Percentiles rank a stretch among this genome's conserved stretches.
These are phyloP conservation scores for Crithidia sp. DNA, from an alignment of 208 protist species.

Conservation along the genomic window DNA sequence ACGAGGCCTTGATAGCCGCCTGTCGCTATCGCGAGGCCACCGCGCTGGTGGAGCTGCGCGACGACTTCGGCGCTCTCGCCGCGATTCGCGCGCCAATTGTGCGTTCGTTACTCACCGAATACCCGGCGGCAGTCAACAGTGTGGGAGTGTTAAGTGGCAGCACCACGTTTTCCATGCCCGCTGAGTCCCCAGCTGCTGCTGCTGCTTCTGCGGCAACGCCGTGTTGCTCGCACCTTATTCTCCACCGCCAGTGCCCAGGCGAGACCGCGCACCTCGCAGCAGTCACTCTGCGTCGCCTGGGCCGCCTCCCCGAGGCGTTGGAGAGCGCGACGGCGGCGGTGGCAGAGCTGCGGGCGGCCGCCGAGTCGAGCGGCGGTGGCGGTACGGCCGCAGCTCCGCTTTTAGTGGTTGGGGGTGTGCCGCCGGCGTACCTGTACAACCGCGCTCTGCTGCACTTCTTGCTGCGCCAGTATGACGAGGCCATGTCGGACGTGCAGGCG, in stretches of 20 bases:
- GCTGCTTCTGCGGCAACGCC: not conserved
- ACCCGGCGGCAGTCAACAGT: no score
- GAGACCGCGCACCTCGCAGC: constrained; percentile 28
- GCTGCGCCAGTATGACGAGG: constrained; percentile 48
- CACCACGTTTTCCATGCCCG: not conserved
- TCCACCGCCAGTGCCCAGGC: not conserved
- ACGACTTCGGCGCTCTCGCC: constrained; percentile 33
- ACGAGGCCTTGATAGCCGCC: constrained; percentile 25
- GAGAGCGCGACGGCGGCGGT: constrained; percentile 27
- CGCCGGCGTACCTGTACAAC: constrained; percentile 50
- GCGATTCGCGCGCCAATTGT: not conserved
- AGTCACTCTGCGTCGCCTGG: constrained; percentile 29
- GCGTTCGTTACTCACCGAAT: no score
- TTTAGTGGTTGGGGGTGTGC: constrained; percentile 2
- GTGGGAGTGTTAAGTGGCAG: not conserved
- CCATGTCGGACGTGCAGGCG: constrained; percentile 42
- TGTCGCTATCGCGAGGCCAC: constrained; percentile 40
- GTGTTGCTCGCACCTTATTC: no score
- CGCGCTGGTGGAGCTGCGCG: constrained; percentile 22
- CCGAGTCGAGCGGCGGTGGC: not conserved
- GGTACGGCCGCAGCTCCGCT: no score
- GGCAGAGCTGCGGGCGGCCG: not conserved
- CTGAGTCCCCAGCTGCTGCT: not conserved
- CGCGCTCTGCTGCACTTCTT: constrained; percentile 51
- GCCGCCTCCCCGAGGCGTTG: constrained; percentile 26